Percentiles rank a stretch among this genome's conserved stretches.
Conservation (phyloP, 2,329 filamentous ascomycete species). For the Pseudogymnoascus sp. region DNA sequence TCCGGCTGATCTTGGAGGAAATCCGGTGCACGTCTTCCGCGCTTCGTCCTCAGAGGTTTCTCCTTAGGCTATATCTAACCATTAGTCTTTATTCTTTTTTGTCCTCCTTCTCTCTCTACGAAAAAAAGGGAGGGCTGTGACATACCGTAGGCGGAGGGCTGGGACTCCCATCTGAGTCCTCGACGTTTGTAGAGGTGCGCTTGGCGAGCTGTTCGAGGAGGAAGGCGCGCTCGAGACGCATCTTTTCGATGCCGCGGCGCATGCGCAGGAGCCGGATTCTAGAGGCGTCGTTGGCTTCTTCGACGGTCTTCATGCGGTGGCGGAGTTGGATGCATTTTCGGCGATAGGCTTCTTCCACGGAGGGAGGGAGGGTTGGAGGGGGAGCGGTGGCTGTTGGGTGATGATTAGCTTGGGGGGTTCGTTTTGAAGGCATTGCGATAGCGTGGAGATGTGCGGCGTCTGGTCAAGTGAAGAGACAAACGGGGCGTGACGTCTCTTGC, state of each 20-base stretch:
- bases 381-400: slow-evolving; percentile 32
- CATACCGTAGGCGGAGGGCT: slow-evolving; percentile 71
- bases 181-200: slow-evolving; percentile 64
- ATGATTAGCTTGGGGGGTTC: neutral
- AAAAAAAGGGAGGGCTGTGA: slow-evolving; percentile 15
- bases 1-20: slow-evolving; percentile 29
- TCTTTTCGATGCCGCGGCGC: slow-evolving; percentile 80
- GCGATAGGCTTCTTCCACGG: slow-evolving; percentile 91
- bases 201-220: slow-evolving; percentile 64
- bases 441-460: neutral
- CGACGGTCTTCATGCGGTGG: slow-evolving; percentile 82
- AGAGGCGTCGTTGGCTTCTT: slow-evolving; percentile 80
- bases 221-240: slow-evolving; percentile 76
- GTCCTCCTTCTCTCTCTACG: slow-evolving; percentile 1
- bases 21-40: slow-evolving; percentile 57
- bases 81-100: slow-evolving; percentile 9
- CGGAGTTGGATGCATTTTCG: slow-evolving; percentile 94
- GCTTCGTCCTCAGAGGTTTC: slow-evolving; percentile 67
- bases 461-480: neutral
- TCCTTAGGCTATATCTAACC: slow-evolving; percentile 54
- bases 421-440: neutral
- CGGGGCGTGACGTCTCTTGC: neutral
- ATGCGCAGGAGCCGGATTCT: slow-evolving; percentile 70
- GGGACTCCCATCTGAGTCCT: slow-evolving; percentile 70
- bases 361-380: slow-evolving; percentile 64